Evolutionary conservation across 768 basidiomycete genomes (phyloP).

Genomic region (Terana coerulea): DNA sequence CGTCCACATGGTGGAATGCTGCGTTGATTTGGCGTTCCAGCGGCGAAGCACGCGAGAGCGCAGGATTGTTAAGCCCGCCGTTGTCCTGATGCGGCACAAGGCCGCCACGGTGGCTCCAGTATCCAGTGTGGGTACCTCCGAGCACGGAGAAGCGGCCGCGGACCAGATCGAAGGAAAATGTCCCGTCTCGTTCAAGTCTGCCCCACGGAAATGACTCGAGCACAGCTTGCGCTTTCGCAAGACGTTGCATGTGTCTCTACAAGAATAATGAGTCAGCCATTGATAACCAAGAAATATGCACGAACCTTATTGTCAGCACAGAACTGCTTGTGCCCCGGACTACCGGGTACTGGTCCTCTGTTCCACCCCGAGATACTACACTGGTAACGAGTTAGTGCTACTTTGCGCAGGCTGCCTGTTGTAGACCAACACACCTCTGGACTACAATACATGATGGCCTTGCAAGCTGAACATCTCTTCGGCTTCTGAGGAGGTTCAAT

Average conservation of each 20-base stretch:
- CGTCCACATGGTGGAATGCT: constrained; percentile 4
- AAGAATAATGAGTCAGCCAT: neutral
- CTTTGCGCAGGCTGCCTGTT: too few species aligned
- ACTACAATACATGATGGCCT: too few species aligned
- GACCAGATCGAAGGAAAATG: constrained; percentile 31
- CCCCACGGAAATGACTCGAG: constrained; percentile 42
- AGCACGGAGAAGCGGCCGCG: constrained; percentile 35
- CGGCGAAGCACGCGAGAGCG: too few species aligned
- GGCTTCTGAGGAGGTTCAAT: neutral
- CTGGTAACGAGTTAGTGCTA: too few species aligned
- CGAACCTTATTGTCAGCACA: neutral
- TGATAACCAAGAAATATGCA: neutral
- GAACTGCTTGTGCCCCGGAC: neutral
- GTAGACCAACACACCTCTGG: too few species aligned
- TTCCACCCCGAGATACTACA: too few species aligned
- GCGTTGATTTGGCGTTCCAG: too few species aligned
- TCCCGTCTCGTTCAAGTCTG: constrained; percentile 37
- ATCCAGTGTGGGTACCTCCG: constrained; percentile 36
- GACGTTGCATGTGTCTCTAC: constrained; percentile 37
- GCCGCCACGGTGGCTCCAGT: constrained; percentile 37
- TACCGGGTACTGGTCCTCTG: too few species aligned
- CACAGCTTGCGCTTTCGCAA: constrained; percentile 29
- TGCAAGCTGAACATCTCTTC: too few species aligned
- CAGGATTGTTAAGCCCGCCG: too few species aligned
- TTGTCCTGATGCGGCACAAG: constrained; percentile 27